phyloP scores from a whole-genome alignment of 495 filamentous ascomycete species.

The Endocarpon pusillum region DNA sequence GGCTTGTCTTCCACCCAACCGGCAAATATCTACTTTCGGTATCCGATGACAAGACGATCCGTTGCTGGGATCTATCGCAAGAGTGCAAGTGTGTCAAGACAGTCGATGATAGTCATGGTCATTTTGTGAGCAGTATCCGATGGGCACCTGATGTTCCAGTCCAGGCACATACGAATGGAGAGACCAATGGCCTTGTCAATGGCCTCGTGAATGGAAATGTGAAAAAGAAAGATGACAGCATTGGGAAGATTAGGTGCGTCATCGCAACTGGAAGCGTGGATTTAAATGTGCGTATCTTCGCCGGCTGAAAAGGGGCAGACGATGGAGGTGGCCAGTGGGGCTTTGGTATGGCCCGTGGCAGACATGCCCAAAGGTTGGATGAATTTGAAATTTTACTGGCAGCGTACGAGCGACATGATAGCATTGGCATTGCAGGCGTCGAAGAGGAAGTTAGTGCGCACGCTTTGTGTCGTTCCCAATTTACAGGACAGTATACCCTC shows the following conservation, averaged over 20 bases:
- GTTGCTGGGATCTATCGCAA: conserved; percentile 90
- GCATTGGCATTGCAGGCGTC: too few relatives aligned
- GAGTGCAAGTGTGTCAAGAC: conserved; percentile 82
- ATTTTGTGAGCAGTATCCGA: conserved; percentile 73
- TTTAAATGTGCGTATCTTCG: conserved; percentile 43
- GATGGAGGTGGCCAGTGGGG: too few relatives aligned
- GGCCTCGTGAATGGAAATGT: conserved; percentile 3
- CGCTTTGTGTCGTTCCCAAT: too few relatives aligned
- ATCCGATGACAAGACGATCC: conserved; percentile 77
- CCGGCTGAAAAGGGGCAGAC: conserved; percentile 21
- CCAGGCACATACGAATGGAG: conserved; percentile 30
- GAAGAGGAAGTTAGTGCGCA: too few relatives aligned
- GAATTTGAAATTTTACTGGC: too few relatives aligned
- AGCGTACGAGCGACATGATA: too few relatives aligned
- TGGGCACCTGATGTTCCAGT: conserved; percentile 76
- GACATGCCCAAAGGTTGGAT: too few relatives aligned
- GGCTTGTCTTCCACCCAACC: conserved; percentile 77
- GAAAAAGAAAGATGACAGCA: conserved; percentile 15
- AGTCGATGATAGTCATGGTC: conserved; percentile 59
- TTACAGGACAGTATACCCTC: too few relatives aligned
- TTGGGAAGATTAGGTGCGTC: conserved; percentile 33
- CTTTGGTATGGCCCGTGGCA: too few relatives aligned
- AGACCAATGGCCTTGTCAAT: conserved; percentile 33
- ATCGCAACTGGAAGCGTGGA: conserved; percentile 50
- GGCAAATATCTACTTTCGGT: conserved; percentile 83